Base-by-base conservation (phyloP, 2,329 filamentous ascomycete species). In the Calonectria naviculata region DNA sequence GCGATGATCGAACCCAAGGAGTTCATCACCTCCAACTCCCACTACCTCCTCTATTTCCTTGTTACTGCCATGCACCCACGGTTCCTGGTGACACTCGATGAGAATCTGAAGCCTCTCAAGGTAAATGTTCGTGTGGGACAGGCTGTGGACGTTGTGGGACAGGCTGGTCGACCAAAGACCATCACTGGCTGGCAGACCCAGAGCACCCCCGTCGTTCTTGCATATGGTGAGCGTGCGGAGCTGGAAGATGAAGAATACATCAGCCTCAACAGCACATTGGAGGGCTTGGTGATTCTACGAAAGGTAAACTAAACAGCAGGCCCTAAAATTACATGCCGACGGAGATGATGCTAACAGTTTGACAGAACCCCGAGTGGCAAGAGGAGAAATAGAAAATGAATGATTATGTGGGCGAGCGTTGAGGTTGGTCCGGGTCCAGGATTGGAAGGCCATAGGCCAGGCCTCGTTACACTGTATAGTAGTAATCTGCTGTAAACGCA, bases 151-250 rank as follows among this genome's bases (percentile, higher is more conserved):
- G 95, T 99, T 47, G 97, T 99, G 46, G 97, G 97, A 63, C 97
- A 98, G 84, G 97, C 97, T 15, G 97, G 97, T 82, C 91, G 96
- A 73, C 97, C 97, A 76, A 98, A 99, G 92, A 99, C 97, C 2
- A 99, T 99, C 79, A 99, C 97, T 12, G 97, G 97, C 65, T 99
- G 97, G 97, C 97, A 99, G 85, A 99, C 97, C 75, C 97, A 99
- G 88, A 98, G 94, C 86, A 99, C 97, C n/a, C 97, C 97, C 0
- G 97, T 99, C 56, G 87, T 99, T 70, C 87, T 99, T 78, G 93
- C 94, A n/a, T 93, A 98, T 80, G 97, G 97, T 34, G 97, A 99
- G 87, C 90, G 97, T 79, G 97, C 97, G 12, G 97, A 99, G 87
- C 87, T 99, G 62, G 97, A 99, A 84, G 97, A 99, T 80, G 97